A percentile compares a stretch with the other conserved stretches of the same genome.
These are phyloP conservation scores for Tricholoma hemisulphureum DNA, from an alignment of 768 basidiomycete genomes.

Conservation along the genomic window DNA sequence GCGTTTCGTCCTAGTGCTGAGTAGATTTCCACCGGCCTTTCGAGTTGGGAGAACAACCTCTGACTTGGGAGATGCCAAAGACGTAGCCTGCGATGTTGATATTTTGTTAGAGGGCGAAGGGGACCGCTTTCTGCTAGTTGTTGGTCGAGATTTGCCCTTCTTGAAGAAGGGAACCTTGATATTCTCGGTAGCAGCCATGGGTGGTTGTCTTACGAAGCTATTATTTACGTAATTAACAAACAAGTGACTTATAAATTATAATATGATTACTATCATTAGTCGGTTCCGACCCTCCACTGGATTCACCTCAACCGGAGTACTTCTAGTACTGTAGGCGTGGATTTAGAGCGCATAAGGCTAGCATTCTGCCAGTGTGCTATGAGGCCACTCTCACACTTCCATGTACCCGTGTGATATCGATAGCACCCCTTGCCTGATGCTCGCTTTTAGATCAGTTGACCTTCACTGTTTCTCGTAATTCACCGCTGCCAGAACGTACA, in stretches of 20 bases:
- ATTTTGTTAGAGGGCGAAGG: slow-evolving; percentile 45
- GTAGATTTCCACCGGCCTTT: slow-evolving; percentile 64
- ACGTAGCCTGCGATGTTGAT: slow-evolving; percentile 26
- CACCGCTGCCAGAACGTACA: neutral
- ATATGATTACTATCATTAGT: too few relatives aligned
- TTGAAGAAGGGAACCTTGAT: slow-evolving; percentile 85
- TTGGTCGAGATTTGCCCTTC: slow-evolving; percentile 71
- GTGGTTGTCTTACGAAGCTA: too few relatives aligned
- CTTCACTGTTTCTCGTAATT: neutral
- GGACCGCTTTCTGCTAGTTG: slow-evolving; percentile 74
- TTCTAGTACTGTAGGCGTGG: too few relatives aligned
- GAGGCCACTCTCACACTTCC: too few relatives aligned
- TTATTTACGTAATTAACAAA: too few relatives aligned
- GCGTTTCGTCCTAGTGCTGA: slow-evolving; percentile 54
- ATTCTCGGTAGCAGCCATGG: slow-evolving; percentile 39
- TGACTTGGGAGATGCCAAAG: slow-evolving; percentile 42
- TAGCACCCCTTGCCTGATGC: too few relatives aligned
- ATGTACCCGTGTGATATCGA: too few relatives aligned
- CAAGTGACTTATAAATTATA: too few relatives aligned
- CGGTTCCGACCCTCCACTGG: too few relatives aligned
- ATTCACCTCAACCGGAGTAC: too few relatives aligned
- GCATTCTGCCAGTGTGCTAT: too few relatives aligned
- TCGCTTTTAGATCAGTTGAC: neutral
- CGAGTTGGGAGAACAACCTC: slow-evolving; percentile 77
- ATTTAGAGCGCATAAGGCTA: too few relatives aligned